Evolutionary conservation across 2,329 filamentous ascomycete species (phyloP).

Genomic region (Monilinia fructigena): DNA sequence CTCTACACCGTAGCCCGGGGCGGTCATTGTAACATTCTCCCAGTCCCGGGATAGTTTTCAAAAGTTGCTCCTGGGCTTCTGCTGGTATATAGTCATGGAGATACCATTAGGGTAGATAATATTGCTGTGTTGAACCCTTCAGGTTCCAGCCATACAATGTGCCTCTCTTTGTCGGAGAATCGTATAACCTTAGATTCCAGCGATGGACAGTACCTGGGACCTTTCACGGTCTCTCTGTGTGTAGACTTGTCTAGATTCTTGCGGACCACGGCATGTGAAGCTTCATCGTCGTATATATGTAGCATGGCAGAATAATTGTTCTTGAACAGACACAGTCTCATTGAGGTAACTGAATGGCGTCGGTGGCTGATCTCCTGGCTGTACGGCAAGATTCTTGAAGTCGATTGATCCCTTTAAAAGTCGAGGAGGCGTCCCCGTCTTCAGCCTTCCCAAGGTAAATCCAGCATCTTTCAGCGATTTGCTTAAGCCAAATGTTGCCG

Average conservation of each 20-base stretch:
- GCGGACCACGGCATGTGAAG: constrained; percentile 78
- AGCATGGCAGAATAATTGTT: constrained; percentile 81
- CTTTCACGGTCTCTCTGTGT: constrained; percentile 91
- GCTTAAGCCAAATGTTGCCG: constrained; percentile 87
- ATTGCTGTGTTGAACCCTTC: constrained; percentile 87
- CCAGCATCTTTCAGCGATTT: constrained; percentile 86
- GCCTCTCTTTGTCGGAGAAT: constrained; percentile 75
- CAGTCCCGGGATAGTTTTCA: constrained; percentile 84
- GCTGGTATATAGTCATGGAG: constrained; percentile 93
- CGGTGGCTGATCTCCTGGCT: constrained; percentile 81
- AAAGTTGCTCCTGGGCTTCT: constrained; percentile 77
- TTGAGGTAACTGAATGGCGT: constrained; percentile 91
- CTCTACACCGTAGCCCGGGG: constrained; percentile 94
- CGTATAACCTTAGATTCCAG: constrained; percentile 91
- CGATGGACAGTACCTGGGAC: constrained; percentile 92
- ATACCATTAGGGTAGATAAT: constrained; percentile 95
- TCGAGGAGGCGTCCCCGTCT: constrained; percentile 92
- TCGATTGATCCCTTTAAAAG: constrained; percentile 81
- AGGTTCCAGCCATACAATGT: constrained; percentile 95
- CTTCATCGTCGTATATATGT: constrained; percentile 87
- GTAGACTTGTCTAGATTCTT: constrained; percentile 92
- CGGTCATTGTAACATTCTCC: constrained; percentile 90
- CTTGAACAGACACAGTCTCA: constrained; percentile 69
- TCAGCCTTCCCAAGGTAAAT: constrained; percentile 83
- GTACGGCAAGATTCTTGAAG: constrained; percentile 67